Base-by-base conservation (phyloP, 495 filamentous ascomycete species). In the Elaphomyces granulatus region DNA sequence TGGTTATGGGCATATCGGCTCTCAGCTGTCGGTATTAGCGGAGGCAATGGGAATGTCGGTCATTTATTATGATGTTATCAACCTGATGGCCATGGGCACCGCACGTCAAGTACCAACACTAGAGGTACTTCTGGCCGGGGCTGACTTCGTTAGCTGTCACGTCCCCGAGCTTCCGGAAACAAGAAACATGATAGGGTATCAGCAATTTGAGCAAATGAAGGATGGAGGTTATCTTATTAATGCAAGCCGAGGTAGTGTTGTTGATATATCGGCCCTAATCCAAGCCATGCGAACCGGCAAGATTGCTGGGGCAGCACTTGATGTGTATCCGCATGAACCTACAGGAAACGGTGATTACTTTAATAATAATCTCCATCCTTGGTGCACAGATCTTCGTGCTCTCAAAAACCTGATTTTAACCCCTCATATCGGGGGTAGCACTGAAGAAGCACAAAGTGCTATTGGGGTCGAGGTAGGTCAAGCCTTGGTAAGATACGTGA, bases 31-130 rank as follows among this genome's bases (percentile, higher is more conserved):
- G 1, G 92, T 99, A 28, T 68, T 99, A 37, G 86, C 88, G 16
- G 92, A 99, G 59, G 77, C 88, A 15, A 92, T 99, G 83, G 88
- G 92, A 18, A 94, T 99, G 87, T 76, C 69, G 2, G 90, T 99
- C 44, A 80, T 95, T 47, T 96, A 90, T 66, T 95, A 88, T 53
- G 92, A 99, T 59, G 74, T 92, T 7, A 58, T 92, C 36, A 90
- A 84, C 49, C 65, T 95, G 37, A 96, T 99, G 88, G 80, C 82
- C 17, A 60, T 99, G 51, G 92, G 92, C 32, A 87, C 78, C 3
- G 75, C 87, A 17, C 74, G 71, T 46, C 92, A 96, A 52, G 80
- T 95, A 33, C 67, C 79, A 3, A 81, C 69, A 2, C 65, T 99
- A 30, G 68, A 84, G 7, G 74, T 70, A 1, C 75, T 96, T 14